Evolutionary conservation across 2,329 filamentous ascomycete species (phyloP).

Genomic region (Corinectria fuckeliana): DNA sequence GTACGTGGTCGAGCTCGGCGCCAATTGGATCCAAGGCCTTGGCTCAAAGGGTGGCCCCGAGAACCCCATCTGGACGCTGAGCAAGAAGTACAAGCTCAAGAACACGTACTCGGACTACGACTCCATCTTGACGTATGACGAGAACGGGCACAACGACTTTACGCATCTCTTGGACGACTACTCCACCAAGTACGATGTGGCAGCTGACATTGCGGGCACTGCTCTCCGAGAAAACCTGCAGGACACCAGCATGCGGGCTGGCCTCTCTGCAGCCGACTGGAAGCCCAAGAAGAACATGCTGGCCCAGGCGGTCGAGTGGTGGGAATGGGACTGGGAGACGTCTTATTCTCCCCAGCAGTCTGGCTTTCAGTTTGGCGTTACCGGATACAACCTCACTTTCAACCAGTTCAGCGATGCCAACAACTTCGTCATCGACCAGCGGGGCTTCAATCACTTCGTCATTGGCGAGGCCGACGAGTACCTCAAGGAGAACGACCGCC

Average conservation of each 20-base stretch:
- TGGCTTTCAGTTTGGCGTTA: slow-evolving; percentile 61
- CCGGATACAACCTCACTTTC: slow-evolving; percentile 66
- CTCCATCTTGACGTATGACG: slow-evolving; percentile 65
- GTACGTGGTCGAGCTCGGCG: slow-evolving; percentile 68
- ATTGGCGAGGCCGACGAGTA: slow-evolving; percentile 64
- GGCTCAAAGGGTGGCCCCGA: slow-evolving; percentile 43
- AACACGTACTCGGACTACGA: slow-evolving; percentile 66
- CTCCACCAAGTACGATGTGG: slow-evolving; percentile 51
- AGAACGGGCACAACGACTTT: slow-evolving; percentile 62
- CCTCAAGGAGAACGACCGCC: slow-evolving; percentile 58
- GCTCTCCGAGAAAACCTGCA: slow-evolving; percentile 66
- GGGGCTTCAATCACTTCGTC: slow-evolving; percentile 66
- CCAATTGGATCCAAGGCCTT: slow-evolving; percentile 63
- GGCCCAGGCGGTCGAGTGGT: slow-evolving; percentile 68
- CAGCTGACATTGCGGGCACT: slow-evolving; percentile 61
- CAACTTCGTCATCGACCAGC: slow-evolving; percentile 66
- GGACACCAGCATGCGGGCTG: slow-evolving; percentile 65
- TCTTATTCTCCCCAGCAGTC: slow-evolving; percentile 62
- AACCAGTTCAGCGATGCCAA: slow-evolving; percentile 66
- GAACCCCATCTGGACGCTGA: slow-evolving; percentile 69
- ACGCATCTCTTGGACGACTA: slow-evolving; percentile 56
- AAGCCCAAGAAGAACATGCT: slow-evolving; percentile 61
- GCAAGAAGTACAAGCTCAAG: slow-evolving; percentile 63
- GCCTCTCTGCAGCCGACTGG: slow-evolving; percentile 66
- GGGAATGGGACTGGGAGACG: slow-evolving; percentile 63